Evolutionary conservation across 2,329 filamentous ascomycete genomes (phyloP), one percentile per base, ranked within the genome.

Genomic region (Aspergillus uvarum): DNA sequence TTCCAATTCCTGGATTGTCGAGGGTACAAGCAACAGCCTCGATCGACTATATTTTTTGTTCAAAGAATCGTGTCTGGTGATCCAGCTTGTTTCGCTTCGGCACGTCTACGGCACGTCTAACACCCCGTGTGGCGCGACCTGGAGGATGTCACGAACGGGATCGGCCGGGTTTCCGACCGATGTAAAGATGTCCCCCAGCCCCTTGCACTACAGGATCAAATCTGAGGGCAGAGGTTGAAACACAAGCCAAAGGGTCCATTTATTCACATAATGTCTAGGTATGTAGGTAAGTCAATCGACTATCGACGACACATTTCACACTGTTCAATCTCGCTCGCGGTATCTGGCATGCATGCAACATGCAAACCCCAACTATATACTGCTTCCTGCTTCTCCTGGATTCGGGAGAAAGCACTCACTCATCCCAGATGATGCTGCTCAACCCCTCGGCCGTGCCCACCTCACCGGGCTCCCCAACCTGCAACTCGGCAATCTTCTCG

Each of bases 61-160:
- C 26, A 10, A 29, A 29, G 26, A 29, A 29, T 29, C 26, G 7
- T 29, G 26, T 29, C 26, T 8, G 8, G 7, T 29, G 26, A 29
- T 66, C 68, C 68, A 7, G 66, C 58, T 3, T 56, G 19, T 52
- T 63, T 54, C 7, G 53, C 42, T 8, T 59, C 24, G 62, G 76
- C 77, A 54, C 73, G 77, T 22, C 74, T 3, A 2, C 24, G 62
- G 76, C 77, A 54, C 73, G 77, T 22, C 74, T 22, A 22, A 22
- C 22, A 81, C 0, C 83, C 80, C 63, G 80, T 80, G 0, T 79
- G 81, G 5, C 67, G 76, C 47, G 77, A 82, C 11, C 80, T 82
- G 31, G 73, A 73, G 11, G 74, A 79, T 29, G 72, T 81, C 10
- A 77, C 82, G 66, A 68, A 76, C 49, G 80, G 80, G 66, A 82